Base-by-base conservation (phyloP, 1,139 yeast genomes). In the Saccharomyces uvarum region DNA sequence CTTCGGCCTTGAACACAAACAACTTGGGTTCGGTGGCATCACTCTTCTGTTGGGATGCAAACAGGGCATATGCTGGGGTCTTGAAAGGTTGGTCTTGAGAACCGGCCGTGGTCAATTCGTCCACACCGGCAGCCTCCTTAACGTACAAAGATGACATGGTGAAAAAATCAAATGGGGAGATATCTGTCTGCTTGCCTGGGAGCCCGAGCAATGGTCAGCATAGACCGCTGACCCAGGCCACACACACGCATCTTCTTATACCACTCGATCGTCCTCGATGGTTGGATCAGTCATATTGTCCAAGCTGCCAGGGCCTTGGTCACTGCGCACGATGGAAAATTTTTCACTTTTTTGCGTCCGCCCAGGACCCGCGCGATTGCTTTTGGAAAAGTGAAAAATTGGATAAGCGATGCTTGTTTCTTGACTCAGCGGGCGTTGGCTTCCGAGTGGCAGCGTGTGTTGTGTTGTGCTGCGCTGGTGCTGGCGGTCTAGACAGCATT, bases 51-150 rank as follows among this genome's bases (percentile, higher is more conserved):
- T 51, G 53, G 51, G 73, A 69, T 47, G 73, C 69, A 66, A 73
- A 89, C 49, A 87, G 68, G 2, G 98, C 99, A 69, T 72, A 93
- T 1, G 98, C 96, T 26, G 98, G 77, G 9, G 91, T 80, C 68
- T 86, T 82, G 75, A 75, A 90, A 51, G 99, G 98, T 33, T 76
- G 67, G 31, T 75, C 77, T 68, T 84, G 78, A 29, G 88, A 63
- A 49, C 98, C 98, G 8, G 76, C 71, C 21, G 70, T 70, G 29
- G 77, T 75, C 33, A 76, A 63, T 33, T 74, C 78, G 64, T 91
- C 97, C 26, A 68, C 73, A 57, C 97, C 97, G 6, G 79, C 71
- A 52, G 76, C 70, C 63, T 89, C 96, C 78, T 86, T 81, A 61
- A 91, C 85, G 75, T 85, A 88, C 42, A 77, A 50, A 47, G 68